Base-by-base conservation (phyloP, 345 rosid genomes). In the Cardamine chenopodiifolia region DNA sequence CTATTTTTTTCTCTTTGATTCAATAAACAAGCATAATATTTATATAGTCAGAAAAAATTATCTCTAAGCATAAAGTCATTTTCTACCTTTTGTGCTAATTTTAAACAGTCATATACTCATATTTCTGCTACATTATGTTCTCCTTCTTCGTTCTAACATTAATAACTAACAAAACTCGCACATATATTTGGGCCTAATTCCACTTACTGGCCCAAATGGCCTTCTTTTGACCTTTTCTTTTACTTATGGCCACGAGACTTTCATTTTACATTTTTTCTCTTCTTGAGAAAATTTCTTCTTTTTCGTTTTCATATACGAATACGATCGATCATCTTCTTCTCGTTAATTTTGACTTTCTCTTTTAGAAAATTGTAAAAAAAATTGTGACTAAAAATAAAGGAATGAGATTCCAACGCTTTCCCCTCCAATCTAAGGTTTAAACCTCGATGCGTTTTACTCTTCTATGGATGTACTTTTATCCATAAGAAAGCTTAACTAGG, bases 401-500 rank as follows among this genome's bases (percentile, higher is more conserved):
- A n/a, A 35, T 35, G 40, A 35, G 40, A 10, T 35, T 35, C 40
- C 37, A 34, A 34, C 37, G 37, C 37, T n/a, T 9, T 34, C 12
- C 37, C 37, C 37, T 34, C 37, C 52, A 45, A 7, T 45, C 19
- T n/a, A 15, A n/a, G 20, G 11, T 18, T 18, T 48, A 19, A 9
- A 48, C 10, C 10, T 48, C 53, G 1, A 48, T 48, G 23, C 11
- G 4, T 47, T 10, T 6, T 29, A 29, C 32, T 29, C 1, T 29
- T 29, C 7, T 6, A 31, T 7, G 34, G 34, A 8, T 7, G 34
- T 48, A 48, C 12, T 3, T 19, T 19, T 48, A 3, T 19, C 20
- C 53, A 48, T 13, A 23, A 48, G 4, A 50, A 55, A 52, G n/a
- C 57, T 52, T 52, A 52, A 52, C n/a, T 52, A 52, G 61, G 61